These are phyloP conservation scores for Clausena lansium DNA, from an alignment of 345 rosid species.

Conservation along the genomic window DNA sequence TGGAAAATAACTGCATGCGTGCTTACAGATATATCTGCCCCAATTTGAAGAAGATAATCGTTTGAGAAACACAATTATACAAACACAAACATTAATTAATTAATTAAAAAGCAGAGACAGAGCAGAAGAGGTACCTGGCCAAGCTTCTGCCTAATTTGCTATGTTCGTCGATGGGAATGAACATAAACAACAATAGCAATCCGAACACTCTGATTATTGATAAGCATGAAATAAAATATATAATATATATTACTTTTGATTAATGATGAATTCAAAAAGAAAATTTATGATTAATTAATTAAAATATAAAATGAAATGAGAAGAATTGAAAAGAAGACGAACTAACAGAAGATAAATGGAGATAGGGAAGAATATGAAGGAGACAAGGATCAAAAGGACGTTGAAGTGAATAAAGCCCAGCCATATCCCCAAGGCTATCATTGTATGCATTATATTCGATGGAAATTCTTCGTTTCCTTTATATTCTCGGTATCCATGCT, in stretches of 20 bases:
- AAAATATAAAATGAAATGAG: background rate
- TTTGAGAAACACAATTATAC: background rate
- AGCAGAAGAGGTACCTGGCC: conserved; percentile 42
- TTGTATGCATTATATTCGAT: conserved; percentile 30
- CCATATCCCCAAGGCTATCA: conserved; percentile 56
- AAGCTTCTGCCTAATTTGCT: conserved; percentile 62
- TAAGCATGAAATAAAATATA: conserved; percentile 14
- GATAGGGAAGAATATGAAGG: conserved; percentile 56
- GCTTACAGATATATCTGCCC: conserved; percentile 71
- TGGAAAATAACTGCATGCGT: conserved; percentile 73
- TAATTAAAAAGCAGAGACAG: background rate
- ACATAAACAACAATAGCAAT: conserved; percentile 53
- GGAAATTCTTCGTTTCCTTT: conserved; percentile 35
- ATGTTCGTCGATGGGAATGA: conserved; percentile 61
- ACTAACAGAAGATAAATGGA: conserved; percentile 46
- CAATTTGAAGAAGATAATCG: background rate
- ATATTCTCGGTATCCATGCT: conserved; percentile 28
- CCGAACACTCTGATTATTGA: conserved; percentile 41
- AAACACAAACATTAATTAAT: background rate
- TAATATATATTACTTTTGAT: background rate
- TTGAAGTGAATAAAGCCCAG: conserved; percentile 80
- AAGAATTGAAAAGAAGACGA: too few species aligned
- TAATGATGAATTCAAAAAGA: background rate
- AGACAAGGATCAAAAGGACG: conserved; percentile 36
- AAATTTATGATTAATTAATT: background rate